phyloP scores from a whole-genome alignment of 257 asterid species.

The Galeopsis tetrahit region DNA sequence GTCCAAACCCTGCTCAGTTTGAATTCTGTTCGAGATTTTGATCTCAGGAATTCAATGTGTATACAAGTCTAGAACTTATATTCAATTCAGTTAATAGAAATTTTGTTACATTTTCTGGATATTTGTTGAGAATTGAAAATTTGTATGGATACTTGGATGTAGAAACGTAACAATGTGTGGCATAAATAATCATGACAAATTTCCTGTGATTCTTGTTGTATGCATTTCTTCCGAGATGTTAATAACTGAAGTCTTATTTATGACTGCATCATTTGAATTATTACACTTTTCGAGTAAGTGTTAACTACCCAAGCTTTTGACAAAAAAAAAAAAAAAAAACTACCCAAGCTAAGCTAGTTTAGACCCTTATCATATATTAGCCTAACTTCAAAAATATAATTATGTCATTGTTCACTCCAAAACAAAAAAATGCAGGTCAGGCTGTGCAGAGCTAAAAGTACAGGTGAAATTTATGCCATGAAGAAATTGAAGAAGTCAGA shows the following conservation, averaged over 20 bases:
- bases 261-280: background rate
- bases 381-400: slow-evolving; percentile 6
- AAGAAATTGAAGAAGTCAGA: slow-evolving; percentile 92
- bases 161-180: background rate
- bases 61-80: background rate
- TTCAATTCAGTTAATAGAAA: background rate
- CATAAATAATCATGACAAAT: background rate
- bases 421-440: slow-evolving; percentile 71
- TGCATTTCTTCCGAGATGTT: background rate
- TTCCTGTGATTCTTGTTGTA: slow-evolving; percentile 1
- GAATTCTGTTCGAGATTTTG: slow-evolving; percentile 2
- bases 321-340: no score
- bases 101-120: background rate
- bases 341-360: slow-evolving; percentile 11
- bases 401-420: background rate
- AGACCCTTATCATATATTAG: background rate
- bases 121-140: background rate
- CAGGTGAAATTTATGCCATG: slow-evolving; percentile 96
- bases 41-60: background rate
- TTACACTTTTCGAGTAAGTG: background rate
- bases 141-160: background rate
- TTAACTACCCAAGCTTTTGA: background rate
- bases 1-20: background rate
- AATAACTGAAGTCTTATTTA: background rate
- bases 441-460: slow-evolving; percentile 78